These are phyloP conservation scores for Annona cherimola DNA, from an alignment of 164 flowering plant genomes.

Conservation along the genomic window DNA sequence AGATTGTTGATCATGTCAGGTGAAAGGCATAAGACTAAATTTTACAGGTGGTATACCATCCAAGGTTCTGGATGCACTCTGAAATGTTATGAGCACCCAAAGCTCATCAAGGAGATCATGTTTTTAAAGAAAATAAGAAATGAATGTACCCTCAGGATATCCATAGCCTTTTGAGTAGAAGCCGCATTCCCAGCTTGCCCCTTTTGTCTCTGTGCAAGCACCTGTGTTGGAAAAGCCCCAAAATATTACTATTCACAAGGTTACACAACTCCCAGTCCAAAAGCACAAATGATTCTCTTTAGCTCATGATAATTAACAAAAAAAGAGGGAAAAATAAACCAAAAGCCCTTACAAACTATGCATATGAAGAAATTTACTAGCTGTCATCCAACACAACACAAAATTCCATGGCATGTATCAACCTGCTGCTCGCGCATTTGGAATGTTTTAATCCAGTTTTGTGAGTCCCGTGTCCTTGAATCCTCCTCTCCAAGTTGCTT, in stretches of 20 bases:
- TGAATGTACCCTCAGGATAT: constrained; percentile 64
- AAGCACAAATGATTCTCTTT: not conserved
- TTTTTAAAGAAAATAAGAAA: not conserved
- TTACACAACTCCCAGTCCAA: not conserved
- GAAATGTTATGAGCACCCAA: not conserved
- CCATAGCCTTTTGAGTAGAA: constrained; percentile 76
- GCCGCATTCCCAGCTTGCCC: constrained; percentile 67
- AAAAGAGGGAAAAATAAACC: not conserved
- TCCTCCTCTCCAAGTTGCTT: constrained; percentile 98
- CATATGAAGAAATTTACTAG: not conserved
- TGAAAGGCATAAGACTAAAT: not conserved
- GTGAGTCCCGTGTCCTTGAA: constrained; percentile 86
- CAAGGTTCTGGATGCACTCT: not conserved
- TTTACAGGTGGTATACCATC: not conserved
- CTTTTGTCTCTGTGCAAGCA: constrained; percentile 90
- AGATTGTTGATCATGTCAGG: not conserved
- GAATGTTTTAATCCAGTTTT: constrained; percentile 94
- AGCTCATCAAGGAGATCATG: not conserved
- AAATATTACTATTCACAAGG: not conserved
- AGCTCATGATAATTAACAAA: not conserved
- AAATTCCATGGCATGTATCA: not conserved
- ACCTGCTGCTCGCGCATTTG: constrained; percentile 94
- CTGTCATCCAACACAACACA: not conserved
- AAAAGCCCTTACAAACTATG: not conserved
- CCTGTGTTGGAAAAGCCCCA: constrained; percentile 27